Conservation (phyloP, 805 yeast genomes). For the Metschnikowia gelsemii region DNA sequence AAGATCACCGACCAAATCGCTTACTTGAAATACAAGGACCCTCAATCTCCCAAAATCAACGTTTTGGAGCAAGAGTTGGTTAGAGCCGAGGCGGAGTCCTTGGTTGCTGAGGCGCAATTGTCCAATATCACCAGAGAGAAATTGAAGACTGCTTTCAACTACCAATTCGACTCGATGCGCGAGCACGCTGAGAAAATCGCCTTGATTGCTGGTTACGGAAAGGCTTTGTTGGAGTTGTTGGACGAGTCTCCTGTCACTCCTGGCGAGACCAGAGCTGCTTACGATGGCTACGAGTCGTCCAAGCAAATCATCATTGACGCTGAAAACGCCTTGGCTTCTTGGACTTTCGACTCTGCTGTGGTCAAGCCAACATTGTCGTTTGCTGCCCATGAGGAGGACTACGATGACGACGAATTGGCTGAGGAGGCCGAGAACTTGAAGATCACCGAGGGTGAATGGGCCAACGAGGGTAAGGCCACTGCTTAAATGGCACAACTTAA, state of each 20-base stretch:
- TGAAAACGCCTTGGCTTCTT: conserved; percentile 89
- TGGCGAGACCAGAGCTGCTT: conserved; percentile 97
- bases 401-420: conserved; percentile 44
- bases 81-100: conserved; percentile 98
- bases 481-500: no score
- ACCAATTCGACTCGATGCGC: conserved; percentile 93
- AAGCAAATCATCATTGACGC: conserved; percentile 97
- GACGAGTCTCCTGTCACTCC: conserved; percentile 98
- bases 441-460: conserved; percentile 36
- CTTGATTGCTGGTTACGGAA: conserved; percentile 97
- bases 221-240: conserved; percentile 90
- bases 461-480: conserved; percentile 18
- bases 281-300: conserved; percentile 97
- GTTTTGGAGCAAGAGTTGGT: conserved; percentile 97
- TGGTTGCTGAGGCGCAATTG: conserved; percentile 98
- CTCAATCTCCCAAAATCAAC: conserved; percentile 92
- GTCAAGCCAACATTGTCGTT: conserved; percentile 86
- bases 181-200: conserved; percentile 96
- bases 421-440: conserved; percentile 46
- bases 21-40: conserved; percentile 96
- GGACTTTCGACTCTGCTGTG: conserved; percentile 95
- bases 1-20: conserved; percentile 98
- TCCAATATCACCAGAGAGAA: conserved; percentile 98
- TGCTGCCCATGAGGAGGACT: conserved; percentile 51
- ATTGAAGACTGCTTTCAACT: conserved; percentile 94